Conservation (phyloP, 2,329 filamentous ascomycete genomes). For the Xylaria sp. region DNA sequence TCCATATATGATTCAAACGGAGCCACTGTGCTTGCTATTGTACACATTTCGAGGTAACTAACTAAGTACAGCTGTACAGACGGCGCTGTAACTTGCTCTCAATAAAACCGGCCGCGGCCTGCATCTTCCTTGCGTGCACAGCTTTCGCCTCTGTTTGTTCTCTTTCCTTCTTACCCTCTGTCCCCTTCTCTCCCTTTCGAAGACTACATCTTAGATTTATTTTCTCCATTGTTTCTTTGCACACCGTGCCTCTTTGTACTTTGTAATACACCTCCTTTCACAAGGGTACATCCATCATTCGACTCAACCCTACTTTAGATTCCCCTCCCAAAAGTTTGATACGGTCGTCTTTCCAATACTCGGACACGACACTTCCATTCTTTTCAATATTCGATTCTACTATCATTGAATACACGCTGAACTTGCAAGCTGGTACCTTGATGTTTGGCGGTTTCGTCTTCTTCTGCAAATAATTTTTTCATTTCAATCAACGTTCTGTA, state of each 20-base stretch:
- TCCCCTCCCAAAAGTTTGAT: constrained; percentile 1
- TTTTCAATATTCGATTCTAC: constrained; percentile 6
- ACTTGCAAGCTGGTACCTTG: constrained; percentile 48
- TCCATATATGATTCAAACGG: neutral
- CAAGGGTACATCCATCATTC: constrained; percentile 9
- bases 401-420: constrained; percentile 26
- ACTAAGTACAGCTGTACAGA: constrained; percentile 10
- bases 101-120: constrained; percentile 37
- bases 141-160: constrained; percentile 30
- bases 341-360: constrained; percentile 6
- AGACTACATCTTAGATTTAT: constrained; percentile 16
- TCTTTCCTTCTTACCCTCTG: neutral
- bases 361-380: constrained; percentile 15
- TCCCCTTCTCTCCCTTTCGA: constrained; percentile 23
- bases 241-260: constrained; percentile 14
- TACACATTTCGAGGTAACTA: constrained; percentile 9
- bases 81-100: neutral
- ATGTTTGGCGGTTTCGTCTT: constrained; percentile 38
- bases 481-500: constrained; percentile 21
- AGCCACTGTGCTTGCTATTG: constrained; percentile 8
- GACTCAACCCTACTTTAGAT: neutral
- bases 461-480: constrained; percentile 31
- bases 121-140: constrained; percentile 26
- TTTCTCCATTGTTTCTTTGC: constrained; percentile 23
- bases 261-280: constrained; percentile 35